phyloP scores from a whole-genome alignment of 2,329 filamentous ascomycete genomes.

The Aspergillus pseudotamarii region DNA sequence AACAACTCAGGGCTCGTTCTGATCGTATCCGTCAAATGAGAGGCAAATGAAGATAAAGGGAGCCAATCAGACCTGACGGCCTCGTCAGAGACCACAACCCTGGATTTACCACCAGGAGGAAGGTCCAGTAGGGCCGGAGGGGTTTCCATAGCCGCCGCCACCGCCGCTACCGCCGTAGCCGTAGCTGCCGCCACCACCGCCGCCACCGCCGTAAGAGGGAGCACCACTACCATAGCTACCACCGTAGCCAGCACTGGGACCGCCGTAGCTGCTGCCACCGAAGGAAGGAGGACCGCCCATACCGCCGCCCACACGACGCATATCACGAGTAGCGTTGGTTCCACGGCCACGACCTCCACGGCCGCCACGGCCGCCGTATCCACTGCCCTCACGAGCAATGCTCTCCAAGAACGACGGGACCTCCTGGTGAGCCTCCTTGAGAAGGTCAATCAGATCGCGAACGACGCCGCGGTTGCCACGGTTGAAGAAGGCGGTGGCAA shows the following conservation, averaged over 20 bases:
- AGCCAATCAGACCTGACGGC: slow-evolving; percentile 44
- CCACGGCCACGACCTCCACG: slow-evolving; percentile 71
- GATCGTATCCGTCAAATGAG: slow-evolving; percentile 43
- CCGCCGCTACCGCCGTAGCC: slow-evolving; percentile 30
- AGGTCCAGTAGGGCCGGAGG: slow-evolving; percentile 52
- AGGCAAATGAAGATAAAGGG: slow-evolving; percentile 34
- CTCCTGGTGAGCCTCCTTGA: slow-evolving; percentile 99
- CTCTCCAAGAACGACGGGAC: slow-evolving; percentile 92
- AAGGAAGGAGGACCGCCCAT: slow-evolving; percentile 43
- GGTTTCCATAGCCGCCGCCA: slow-evolving; percentile 33
- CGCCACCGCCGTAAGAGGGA: slow-evolving; percentile 28
- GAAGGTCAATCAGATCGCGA: slow-evolving; percentile 91
- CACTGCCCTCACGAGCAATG: slow-evolving; percentile 89
- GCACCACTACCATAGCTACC: slow-evolving; percentile 28
- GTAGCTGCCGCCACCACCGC: slow-evolving; percentile 36
- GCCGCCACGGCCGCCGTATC: slow-evolving; percentile 73
- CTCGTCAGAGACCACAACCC: slow-evolving; percentile 44
- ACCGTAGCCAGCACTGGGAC: slow-evolving; percentile 31
- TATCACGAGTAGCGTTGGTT: slow-evolving; percentile 75
- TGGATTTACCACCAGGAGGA: slow-evolving; percentile 56
- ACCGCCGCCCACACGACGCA: slow-evolving; percentile 69
- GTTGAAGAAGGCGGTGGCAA: slow-evolving; percentile 99
- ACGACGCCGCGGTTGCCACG: slow-evolving; percentile 98
- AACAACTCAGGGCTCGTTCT: slow-evolving; percentile 39
- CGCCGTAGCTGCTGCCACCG: slow-evolving; percentile 38